Percentiles rank a stretch among this genome's conserved stretches.
Conservation (phyloP, 441 rosid genomes). For the Sinapis alba region DNA sequence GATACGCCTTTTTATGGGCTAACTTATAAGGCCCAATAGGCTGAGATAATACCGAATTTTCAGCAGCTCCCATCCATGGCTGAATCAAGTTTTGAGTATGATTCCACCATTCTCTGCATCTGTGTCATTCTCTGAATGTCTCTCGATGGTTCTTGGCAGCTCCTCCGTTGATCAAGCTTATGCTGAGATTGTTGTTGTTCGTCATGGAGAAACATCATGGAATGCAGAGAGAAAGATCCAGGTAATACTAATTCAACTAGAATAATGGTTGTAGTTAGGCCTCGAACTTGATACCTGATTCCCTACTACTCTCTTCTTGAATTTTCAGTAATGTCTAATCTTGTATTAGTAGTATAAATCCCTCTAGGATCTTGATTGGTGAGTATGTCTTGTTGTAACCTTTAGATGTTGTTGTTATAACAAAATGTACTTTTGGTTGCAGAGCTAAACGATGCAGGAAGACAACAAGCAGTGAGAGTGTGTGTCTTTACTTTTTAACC, state of each 20-base stretch:
- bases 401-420: slow-evolving; percentile 41
- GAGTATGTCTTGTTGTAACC: no score
- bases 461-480: slow-evolving; percentile 51
- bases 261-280: not conserved
- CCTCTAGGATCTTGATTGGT: not conserved
- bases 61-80: slow-evolving; percentile 21
- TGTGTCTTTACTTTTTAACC: slow-evolving; percentile 9
- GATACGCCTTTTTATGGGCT: not conserved
- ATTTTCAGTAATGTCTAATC: not conserved
- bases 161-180: slow-evolving; percentile 33
- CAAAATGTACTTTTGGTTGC: not conserved
- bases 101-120: not conserved
- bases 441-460: slow-evolving; percentile 62
- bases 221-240: slow-evolving; percentile 59
- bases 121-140: not conserved
- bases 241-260: slow-evolving; percentile 31
- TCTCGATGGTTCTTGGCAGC: not conserved
- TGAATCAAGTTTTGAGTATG: slow-evolving; percentile 36
- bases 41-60: not conserved
- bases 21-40: not conserved
- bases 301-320: not conserved
- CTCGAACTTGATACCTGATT: not conserved
- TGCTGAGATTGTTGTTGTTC: slow-evolving; percentile 61
- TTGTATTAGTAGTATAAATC: not conserved
- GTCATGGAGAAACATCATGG: slow-evolving; percentile 74